Base-by-base conservation (phyloP, 2,329 filamentous ascomycete genomes). In the Aureobasidium sp. region DNA sequence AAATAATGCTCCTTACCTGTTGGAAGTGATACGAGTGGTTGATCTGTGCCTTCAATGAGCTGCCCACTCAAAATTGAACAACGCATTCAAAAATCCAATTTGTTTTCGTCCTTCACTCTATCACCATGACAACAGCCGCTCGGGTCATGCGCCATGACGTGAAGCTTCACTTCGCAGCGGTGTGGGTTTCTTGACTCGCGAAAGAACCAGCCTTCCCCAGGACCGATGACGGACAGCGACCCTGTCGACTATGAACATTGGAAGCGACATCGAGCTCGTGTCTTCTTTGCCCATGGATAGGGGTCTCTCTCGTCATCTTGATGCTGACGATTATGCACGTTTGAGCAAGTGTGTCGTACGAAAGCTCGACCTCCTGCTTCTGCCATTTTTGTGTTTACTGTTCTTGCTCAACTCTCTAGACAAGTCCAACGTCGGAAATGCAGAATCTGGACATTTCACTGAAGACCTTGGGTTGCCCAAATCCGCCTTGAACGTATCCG, bases 391-490 rank as follows among this genome's bases (percentile, higher is more conserved):
- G 8, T 78, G 79, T 4, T 65, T 80, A 21, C 69, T 82, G 39
- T 83, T 81, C 66, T 73, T 82, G 8, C 76, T 82, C 66, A 82
- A 82, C 69, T 76, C 76, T 52, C 71, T 83, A 21, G 80, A 83
- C 69, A 79, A 80, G 63, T 75, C 76, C 16, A 83, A 82, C 65
- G 78, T 83, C 63, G 80, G 80, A 61, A 82, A 81, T 71, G 80
- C 80, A 13, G 79, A 82, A 63, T 81, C 79, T 7, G 83, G 83
- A 29, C 81, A 87, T 64, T 85, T 85, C 68, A 85, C 82, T 0
- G 69, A 71, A 44, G 81, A 85, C 65, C 78, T 82, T 30, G 82
- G 81, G 0, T 73, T 83, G 1, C 71, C 71, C 3, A 75, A 76
- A n/a, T 72, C 73, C 41, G 82, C 84, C 66, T 69, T 86, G 60